Evolutionary conservation across 352 stramenopile species (phyloP).

Genomic region (Blastocystis sp.): DNA sequence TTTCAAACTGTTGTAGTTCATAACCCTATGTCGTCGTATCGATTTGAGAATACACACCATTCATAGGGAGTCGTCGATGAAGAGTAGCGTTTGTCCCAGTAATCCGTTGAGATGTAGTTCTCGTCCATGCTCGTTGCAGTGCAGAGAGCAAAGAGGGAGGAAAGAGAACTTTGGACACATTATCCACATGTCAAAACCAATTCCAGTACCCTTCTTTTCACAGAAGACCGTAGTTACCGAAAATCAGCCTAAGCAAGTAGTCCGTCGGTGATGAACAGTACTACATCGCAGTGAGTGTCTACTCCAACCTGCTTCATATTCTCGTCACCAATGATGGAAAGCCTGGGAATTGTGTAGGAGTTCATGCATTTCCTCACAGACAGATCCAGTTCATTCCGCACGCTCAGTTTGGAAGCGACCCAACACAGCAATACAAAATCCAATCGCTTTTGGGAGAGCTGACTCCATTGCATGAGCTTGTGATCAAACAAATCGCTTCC

Average conservation of each 20-base stretch:
- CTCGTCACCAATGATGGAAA: constrained; percentile 23
- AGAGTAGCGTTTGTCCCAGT: constrained; percentile 47
- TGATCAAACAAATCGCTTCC: constrained; percentile 55
- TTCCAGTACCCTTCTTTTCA: constrained; percentile 2
- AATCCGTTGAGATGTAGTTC: constrained; percentile 19
- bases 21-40: not conserved
- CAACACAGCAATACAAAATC: not conserved
- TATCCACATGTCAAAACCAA: not conserved
- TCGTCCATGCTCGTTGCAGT: not conserved
- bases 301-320: constrained; percentile 54
- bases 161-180: not conserved
- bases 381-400: constrained; percentile 48
- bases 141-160: not conserved
- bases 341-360: constrained; percentile 21
- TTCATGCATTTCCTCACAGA: not conserved
- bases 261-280: not conserved
- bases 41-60: not conserved
- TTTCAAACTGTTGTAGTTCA: constrained; percentile 33
- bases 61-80: not conserved
- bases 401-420: constrained; percentile 21
- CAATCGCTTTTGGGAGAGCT: not conserved
- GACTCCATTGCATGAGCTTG: not conserved
- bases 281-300: constrained; percentile 9
- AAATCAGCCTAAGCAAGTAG: not conserved
- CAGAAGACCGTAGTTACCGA: not conserved